phyloP scores from a whole-genome alignment of 2,329 filamentous ascomycete species.

The Triangularia setosa region DNA sequence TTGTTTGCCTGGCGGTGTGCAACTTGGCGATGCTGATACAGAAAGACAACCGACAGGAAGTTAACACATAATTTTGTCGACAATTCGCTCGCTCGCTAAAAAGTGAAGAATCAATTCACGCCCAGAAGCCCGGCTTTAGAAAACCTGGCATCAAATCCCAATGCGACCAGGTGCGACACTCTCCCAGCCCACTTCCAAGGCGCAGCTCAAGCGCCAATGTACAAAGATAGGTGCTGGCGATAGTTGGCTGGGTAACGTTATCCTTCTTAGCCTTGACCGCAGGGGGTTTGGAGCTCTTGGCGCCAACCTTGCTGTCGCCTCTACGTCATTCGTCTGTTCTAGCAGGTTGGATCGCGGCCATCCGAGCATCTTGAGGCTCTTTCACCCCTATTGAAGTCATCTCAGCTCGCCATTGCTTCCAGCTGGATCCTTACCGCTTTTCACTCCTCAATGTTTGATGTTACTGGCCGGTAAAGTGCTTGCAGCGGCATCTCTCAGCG shows the following conservation, averaged over 20 bases:
- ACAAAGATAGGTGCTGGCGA: slow-evolving; percentile 17
- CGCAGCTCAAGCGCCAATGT: background rate
- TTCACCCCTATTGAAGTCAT: background rate
- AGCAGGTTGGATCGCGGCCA: background rate
- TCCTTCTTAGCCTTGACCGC: background rate
- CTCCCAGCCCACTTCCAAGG: background rate
- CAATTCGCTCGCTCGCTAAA: background rate
- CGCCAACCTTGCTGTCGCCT: background rate
- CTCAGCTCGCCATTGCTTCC: background rate
- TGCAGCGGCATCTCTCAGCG: background rate
- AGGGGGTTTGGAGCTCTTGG: background rate
- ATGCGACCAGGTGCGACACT: background rate
- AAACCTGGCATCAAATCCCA: background rate
- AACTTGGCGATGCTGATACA: background rate
- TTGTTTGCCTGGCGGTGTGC: background rate
- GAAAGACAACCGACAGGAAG: background rate
- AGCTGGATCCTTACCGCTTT: no score
- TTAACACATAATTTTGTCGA: background rate
- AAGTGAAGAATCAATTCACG: background rate
- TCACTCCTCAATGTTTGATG: background rate
- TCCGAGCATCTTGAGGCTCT: background rate
- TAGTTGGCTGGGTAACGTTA: slow-evolving; percentile 26
- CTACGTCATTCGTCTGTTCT: slow-evolving; percentile 11
- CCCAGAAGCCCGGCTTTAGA: background rate
- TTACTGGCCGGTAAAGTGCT: background rate